Percentiles rank a stretch among this genome's conserved stretches.
These are phyloP conservation scores for Tulasnella sp. DNA, from an alignment of 768 basidiomycete species.

Conservation along the genomic window DNA sequence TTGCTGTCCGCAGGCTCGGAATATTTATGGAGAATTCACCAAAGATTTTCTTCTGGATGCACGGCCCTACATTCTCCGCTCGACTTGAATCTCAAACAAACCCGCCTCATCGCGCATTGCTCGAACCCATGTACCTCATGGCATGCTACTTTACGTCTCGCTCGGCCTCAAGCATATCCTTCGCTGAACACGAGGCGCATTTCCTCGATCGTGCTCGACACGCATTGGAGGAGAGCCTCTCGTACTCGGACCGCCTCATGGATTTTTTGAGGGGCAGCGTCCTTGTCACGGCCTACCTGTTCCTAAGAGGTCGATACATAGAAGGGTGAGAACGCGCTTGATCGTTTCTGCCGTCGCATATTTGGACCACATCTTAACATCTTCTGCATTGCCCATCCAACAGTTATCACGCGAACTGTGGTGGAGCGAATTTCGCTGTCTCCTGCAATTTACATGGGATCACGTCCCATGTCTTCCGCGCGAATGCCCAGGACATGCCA, in stretches of 20 bases:
- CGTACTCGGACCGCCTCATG: conserved; percentile 13
- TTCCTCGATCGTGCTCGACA: conserved; percentile 15
- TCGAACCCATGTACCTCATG: conserved; percentile 18
- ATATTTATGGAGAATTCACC: conserved; percentile 1
- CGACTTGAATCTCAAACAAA: background rate
- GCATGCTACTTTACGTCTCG: conserved; percentile 16
- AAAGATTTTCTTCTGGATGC: conserved; percentile 5
- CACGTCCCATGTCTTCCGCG: conserved; percentile 2
- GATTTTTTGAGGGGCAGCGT: conserved; percentile 10
- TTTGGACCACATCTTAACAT: background rate
- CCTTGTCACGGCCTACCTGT: conserved; percentile 10
- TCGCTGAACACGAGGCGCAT: conserved; percentile 10
- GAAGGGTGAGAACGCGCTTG: conserved; percentile 4
- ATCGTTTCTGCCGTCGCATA: background rate
- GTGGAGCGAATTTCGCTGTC: conserved; percentile 59
- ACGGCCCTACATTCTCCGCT: conserved; percentile 3
- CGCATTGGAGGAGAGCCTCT: conserved; percentile 12
- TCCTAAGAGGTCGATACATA: conserved; percentile 2
- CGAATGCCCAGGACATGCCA: background rate
- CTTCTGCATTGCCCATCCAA: background rate
- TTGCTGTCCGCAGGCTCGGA: background rate
- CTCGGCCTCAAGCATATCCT: background rate
- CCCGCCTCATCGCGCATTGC: conserved; percentile 13
- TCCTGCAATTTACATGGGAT: conserved; percentile 48
- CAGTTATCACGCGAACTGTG: conserved; percentile 34